phyloP scores from a whole-genome alignment of 1,284 basidiomycete genomes.

The Mycena sp. region DNA sequence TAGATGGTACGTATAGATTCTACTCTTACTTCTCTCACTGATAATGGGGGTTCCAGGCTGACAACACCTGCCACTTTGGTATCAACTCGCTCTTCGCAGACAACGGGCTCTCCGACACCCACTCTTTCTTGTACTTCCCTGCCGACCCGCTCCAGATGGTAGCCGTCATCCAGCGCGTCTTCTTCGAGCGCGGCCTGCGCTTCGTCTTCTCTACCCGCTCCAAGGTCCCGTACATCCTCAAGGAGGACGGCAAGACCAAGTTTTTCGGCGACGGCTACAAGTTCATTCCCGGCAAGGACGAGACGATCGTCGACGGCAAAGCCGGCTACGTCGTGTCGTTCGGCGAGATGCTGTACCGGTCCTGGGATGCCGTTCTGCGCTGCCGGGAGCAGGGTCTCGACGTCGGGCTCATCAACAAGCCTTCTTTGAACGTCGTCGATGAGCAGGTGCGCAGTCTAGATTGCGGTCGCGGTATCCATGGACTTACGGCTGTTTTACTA shows the following conservation, averaged over 20 bases:
- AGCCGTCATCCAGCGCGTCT: conserved; percentile 77
- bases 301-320: conserved; percentile 74
- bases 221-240: conserved; percentile 87
- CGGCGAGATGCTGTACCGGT: conserved; percentile 85
- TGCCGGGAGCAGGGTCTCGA: conserved; percentile 76
- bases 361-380: conserved; percentile 81
- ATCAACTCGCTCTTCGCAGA: conserved; percentile 88
- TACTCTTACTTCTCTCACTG: too few relatives aligned
- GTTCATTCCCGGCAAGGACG: conserved; percentile 86
- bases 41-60: too few relatives aligned
- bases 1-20: too few relatives aligned
- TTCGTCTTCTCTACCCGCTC: conserved; percentile 89
- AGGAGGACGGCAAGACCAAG: conserved; percentile 71
- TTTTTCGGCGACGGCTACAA: conserved; percentile 79
- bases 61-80: conserved; percentile 88
- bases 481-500: conserved; percentile 33
- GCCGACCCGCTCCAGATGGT: conserved; percentile 85
- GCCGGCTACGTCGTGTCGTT: conserved; percentile 83
- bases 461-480: background rate
- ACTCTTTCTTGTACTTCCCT: conserved; percentile 87
- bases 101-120: conserved; percentile 82
- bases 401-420: conserved; percentile 87
- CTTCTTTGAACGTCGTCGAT: conserved; percentile 83
- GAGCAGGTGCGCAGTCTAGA: conserved; percentile 63
- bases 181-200: conserved; percentile 82